Conservation (phyloP, 1,139 yeast species). For the Candida pseudoviswanathii region DNA sequence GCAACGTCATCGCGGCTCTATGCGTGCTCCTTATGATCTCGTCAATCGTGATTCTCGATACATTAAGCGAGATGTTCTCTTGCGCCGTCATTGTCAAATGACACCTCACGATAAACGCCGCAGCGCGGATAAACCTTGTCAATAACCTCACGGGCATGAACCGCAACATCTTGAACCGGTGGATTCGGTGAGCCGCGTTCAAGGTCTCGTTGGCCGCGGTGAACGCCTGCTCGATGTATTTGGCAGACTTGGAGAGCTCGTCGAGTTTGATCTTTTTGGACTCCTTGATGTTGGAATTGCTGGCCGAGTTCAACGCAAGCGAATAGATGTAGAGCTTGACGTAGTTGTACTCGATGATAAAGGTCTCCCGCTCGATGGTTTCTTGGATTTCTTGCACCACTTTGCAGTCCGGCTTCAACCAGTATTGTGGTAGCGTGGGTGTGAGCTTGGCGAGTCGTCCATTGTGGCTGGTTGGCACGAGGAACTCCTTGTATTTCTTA, state of each 20-base stretch:
- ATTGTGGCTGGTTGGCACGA: conserved; percentile 48
- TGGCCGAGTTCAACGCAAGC: conserved; percentile 66
- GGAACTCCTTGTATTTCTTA: conserved; percentile 55
- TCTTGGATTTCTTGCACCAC: conserved; percentile 39
- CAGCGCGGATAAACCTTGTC: conserved; percentile 84
- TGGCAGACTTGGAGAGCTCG: conserved; percentile 73
- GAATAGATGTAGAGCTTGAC: conserved; percentile 83
- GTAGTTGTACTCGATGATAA: conserved; percentile 81
- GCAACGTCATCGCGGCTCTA: conserved; percentile 69
- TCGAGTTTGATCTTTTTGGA: conserved; percentile 44
- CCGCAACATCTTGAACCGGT: conserved; percentile 60
- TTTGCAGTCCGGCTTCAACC: conserved; percentile 41
- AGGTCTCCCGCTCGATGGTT: conserved; percentile 64
- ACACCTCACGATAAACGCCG: conserved; percentile 87
- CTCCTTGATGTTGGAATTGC: conserved; percentile 21
- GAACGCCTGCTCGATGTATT: conserved; percentile 80
- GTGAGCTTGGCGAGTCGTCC: conserved; percentile 27
- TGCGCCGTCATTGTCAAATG: conserved; percentile 66
- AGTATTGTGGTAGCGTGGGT: conserved; percentile 31
- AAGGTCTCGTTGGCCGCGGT: conserved; percentile 82
- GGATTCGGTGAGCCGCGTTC: conserved; percentile 71
- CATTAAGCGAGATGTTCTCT: conserved; percentile 40
- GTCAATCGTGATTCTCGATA: conserved; percentile 67
- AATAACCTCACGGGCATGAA: conserved; percentile 93
- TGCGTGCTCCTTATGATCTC: conserved; percentile 71